A percentile compares a stretch with the other conserved stretches of the same genome.
phyloP scores from a whole-genome alignment of 495 filamentous ascomycete species.

The Penicillium diatomitis region DNA sequence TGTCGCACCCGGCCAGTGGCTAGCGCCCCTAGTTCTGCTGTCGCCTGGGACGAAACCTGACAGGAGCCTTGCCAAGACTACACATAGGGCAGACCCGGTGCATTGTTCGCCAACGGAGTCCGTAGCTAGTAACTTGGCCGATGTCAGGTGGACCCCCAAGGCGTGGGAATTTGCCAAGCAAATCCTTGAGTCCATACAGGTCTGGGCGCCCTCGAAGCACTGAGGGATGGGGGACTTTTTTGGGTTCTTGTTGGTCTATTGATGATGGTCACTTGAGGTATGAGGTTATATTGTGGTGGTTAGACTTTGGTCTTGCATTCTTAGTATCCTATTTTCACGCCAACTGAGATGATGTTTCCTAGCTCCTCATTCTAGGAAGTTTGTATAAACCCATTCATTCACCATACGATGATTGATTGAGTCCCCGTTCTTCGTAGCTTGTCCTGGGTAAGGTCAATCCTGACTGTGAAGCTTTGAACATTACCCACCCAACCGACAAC shows the following conservation, averaged over 20 bases:
- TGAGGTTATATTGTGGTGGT: no score
- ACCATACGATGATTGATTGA: no score
- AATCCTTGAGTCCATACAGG: conserved; percentile 1
- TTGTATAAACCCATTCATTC: no score
- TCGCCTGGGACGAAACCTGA: not conserved
- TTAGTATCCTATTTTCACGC: no score
- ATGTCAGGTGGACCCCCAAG: not conserved
- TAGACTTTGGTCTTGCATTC: no score
- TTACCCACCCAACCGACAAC: no score
- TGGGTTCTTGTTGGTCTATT: not conserved
- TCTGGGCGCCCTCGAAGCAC: not conserved
- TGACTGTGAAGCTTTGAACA: no score
- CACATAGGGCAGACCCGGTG: conserved; percentile 1
- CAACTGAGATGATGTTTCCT: no score
- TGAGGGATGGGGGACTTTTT: not conserved
- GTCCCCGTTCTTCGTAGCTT: no score
- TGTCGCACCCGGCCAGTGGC: not conserved
- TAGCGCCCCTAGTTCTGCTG: not conserved
- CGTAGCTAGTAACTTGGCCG: conserved; percentile 1
- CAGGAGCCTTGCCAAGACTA: not conserved
- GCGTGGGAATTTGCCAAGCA: not conserved
- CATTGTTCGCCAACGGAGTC: not conserved
- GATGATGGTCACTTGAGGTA: no score
- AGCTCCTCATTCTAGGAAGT: no score
- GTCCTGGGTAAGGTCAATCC: no score